phyloP scores from a whole-genome alignment of 306 rosid species.

The Cicer pinnatifidum region DNA sequence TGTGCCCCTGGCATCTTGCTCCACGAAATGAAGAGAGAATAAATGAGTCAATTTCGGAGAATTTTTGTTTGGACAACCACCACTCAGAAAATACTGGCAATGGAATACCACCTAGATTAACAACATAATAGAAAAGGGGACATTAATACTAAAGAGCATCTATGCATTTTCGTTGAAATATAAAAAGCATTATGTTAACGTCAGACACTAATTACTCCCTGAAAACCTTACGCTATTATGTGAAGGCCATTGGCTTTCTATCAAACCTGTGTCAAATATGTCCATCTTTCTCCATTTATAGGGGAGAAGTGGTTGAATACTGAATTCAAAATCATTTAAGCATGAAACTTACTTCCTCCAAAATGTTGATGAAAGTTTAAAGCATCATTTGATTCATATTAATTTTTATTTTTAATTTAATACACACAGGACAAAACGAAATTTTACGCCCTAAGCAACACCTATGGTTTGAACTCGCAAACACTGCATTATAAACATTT shows the following conservation, averaged over 20 bases:
- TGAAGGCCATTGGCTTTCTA: conserved; percentile 4
- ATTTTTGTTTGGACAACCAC: conserved; percentile 88
- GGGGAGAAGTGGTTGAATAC: conserved; percentile 1
- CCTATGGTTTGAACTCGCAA: neutral
- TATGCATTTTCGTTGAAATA: conserved; percentile 23
- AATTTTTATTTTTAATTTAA: neutral
- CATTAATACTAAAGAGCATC: conserved; percentile 31
- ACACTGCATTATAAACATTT: conserved; percentile 1
- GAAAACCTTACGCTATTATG: conserved; percentile 19
- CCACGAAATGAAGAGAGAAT: conserved; percentile 75
- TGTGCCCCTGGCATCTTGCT: conserved; percentile 69
- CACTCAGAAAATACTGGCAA: conserved; percentile 92
- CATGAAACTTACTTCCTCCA: too few species aligned
- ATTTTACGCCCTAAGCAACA: conserved; percentile 21
- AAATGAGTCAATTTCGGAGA: conserved; percentile 80
- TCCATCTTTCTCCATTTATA: conserved; percentile 7
- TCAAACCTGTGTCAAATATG: neutral
- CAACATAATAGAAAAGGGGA: conserved; percentile 34
- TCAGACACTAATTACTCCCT: conserved; percentile 4
- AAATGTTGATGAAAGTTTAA: too few species aligned
- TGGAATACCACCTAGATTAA: conserved; percentile 78
- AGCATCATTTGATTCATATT: too few species aligned
- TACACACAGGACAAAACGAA: neutral
- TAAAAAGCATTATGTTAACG: conserved; percentile 3
- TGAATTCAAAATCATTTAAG: conserved; percentile 2